phyloP scores from a whole-genome alignment of 306 rosid genomes.

The Fagus crenata region DNA sequence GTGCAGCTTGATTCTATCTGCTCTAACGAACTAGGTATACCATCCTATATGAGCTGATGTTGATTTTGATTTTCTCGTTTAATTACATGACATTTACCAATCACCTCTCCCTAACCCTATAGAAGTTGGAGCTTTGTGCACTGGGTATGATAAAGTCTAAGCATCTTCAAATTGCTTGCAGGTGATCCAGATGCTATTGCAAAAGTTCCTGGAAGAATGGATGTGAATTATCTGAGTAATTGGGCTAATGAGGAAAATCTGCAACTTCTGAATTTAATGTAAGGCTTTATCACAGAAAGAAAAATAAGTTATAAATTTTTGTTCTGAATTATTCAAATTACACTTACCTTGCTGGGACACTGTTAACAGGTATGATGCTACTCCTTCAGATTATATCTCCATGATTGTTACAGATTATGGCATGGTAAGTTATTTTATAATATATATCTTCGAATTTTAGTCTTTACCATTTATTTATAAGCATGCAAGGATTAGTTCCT shows the following conservation, averaged over 20 bases:
- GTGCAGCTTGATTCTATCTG: constrained; percentile 94
- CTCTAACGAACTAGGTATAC: constrained; percentile 77
- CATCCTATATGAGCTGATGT: constrained; percentile 17
- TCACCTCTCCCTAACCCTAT: not conserved
- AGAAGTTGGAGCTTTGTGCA: not conserved
- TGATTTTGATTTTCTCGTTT: constrained; percentile 12
- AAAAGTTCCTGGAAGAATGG: constrained; percentile 66
- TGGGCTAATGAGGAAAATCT: constrained; percentile 54
- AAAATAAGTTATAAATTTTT: not conserved
- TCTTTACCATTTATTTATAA: not conserved
- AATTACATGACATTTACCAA: too few relatives aligned
- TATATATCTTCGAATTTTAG: not conserved
- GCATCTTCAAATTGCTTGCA: constrained; percentile 39
- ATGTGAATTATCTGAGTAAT: constrained; percentile 54
- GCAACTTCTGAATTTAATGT: constrained; percentile 78
- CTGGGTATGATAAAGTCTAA: constrained; percentile 10
- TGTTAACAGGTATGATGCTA: constrained; percentile 67
- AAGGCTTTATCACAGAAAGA: constrained; percentile 27
- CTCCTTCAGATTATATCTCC: constrained; percentile 83
- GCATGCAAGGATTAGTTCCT: not conserved
- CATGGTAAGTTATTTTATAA: constrained; percentile 55
- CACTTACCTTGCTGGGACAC: constrained; percentile 4
- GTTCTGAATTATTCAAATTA: constrained; percentile 20
- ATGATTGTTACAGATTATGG: constrained; percentile 86
- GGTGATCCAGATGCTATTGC: constrained; percentile 74